Percentiles rank a stretch among this genome's conserved stretches.
Evolutionary conservation across 2,329 filamentous ascomycete genomes (phyloP).

Genomic region (Xylariomycetidae sp.): DNA sequence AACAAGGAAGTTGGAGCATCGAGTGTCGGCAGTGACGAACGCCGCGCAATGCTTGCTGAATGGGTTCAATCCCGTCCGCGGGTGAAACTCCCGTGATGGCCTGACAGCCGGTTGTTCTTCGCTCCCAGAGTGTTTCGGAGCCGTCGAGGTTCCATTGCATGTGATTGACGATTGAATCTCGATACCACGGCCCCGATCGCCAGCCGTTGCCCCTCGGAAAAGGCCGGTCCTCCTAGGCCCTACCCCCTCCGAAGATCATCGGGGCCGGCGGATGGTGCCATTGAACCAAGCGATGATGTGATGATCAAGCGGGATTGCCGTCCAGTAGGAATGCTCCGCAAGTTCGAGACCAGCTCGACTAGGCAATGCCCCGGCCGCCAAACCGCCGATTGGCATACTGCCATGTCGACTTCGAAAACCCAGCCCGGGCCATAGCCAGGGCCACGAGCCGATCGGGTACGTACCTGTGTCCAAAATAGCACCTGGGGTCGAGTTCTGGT

Average conservation of each 20-base stretch:
- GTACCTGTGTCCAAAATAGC: not conserved
- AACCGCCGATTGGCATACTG: too few relatives aligned
- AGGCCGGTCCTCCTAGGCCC: too few relatives aligned
- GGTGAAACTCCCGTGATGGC: too few relatives aligned
- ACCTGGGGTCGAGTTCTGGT: too few relatives aligned
- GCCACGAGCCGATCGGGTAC: constrained; percentile 1
- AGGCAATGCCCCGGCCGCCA: constrained; percentile 2
- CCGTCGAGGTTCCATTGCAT: constrained; percentile 2
- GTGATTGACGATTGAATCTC: not conserved
- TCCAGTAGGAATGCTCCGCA: constrained; percentile 4
- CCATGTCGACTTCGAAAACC: not conserved
- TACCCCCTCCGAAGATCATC: too few relatives aligned
- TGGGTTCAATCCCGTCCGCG: too few relatives aligned
- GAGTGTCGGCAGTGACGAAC: too few relatives aligned
- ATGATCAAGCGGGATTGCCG: too few relatives aligned
- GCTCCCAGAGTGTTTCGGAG: not conserved
- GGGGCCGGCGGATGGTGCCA: constrained; percentile 3
- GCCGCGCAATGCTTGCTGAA: too few relatives aligned
- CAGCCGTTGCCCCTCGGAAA: too few relatives aligned
- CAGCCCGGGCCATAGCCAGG: not conserved
- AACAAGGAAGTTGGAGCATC: too few relatives aligned
- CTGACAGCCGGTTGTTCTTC: not conserved
- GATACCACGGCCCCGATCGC: too few relatives aligned
- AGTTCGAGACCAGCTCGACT: constrained; percentile 8
- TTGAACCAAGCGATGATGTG: constrained; percentile 1